phyloP scores from a whole-genome alignment of 1,284 basidiomycete genomes.

The Porogramme epimiltina region DNA sequence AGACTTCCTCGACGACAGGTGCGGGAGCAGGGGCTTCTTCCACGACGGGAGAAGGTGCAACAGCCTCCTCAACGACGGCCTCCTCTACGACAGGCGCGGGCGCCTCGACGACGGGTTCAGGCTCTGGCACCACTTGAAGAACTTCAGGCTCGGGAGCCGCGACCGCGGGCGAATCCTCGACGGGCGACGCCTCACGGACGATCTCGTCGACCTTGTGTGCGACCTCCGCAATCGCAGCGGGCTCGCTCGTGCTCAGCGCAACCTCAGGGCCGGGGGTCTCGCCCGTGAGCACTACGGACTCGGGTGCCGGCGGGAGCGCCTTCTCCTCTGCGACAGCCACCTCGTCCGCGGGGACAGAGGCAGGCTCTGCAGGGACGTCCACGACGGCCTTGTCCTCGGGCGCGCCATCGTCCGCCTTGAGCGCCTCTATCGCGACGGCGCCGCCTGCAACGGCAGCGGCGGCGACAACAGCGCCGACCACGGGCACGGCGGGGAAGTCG shows the following conservation, averaged over 20 bases:
- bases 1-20: not conserved
- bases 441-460: constrained; percentile 4
- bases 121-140: not conserved
- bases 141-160: not conserved
- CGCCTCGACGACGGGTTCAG: constrained; percentile 1
- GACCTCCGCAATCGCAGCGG: constrained; percentile 24
- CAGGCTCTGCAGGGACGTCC: constrained; percentile 15
- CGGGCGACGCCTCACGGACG: constrained; percentile 12
- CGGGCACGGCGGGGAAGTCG: constrained; percentile 30
- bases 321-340: constrained; percentile 10
- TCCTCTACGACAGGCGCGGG: constrained; percentile 1
- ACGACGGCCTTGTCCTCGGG: constrained; percentile 24
- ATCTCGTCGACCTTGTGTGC: constrained; percentile 16
- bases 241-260: constrained; percentile 34
- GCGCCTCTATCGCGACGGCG: constrained; percentile 20
- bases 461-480: constrained; percentile 23
- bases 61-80: not conserved
- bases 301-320: constrained; percentile 33
- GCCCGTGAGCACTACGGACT: constrained; percentile 36
- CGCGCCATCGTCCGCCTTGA: constrained; percentile 24
- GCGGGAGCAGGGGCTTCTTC: constrained; percentile 4
- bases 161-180: not conserved
- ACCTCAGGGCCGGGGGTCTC: constrained; percentile 41
- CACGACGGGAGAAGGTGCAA: not conserved
- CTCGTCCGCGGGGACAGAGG: constrained; percentile 5